Evolutionary conservation across 768 basidiomycete genomes (phyloP).

Genomic region (Mycena vitilis): DNA sequence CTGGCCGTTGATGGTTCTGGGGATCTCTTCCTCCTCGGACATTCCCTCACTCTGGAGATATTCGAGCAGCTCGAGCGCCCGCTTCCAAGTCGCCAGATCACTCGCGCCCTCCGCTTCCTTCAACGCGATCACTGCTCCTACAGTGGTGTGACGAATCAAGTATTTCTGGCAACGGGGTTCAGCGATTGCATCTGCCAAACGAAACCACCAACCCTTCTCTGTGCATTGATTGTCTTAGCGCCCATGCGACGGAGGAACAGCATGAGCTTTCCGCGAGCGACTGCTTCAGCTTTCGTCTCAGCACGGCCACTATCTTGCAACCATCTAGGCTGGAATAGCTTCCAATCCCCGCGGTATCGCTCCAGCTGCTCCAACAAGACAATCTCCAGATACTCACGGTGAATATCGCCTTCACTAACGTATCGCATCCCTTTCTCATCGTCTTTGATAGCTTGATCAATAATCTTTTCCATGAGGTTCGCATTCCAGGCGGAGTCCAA

Average conservation of each 20-base stretch:
- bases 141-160: not conserved
- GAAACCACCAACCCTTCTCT: not conserved
- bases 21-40: constrained; percentile 23
- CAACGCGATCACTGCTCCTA: constrained; percentile 2
- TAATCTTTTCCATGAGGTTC: not conserved
- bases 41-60: not conserved
- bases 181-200: not conserved
- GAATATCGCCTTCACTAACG: not conserved
- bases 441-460: not conserved
- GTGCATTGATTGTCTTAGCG: not conserved
- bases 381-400: constrained; percentile 2
- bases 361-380: not conserved
- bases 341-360: not conserved
- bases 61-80: not conserved
- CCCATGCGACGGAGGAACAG: no score
- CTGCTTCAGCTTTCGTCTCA: constrained; percentile 4
- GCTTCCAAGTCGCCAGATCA: constrained; percentile 14
- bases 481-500: not conserved
- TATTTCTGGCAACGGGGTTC: constrained; percentile 12
- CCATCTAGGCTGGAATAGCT: not conserved
- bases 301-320: not conserved
- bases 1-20: not conserved
- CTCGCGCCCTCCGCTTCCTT: not conserved
- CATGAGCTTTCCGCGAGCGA: not conserved
- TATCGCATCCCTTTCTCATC: not conserved